phyloP scores from a whole-genome alignment of 805 yeast genomes.

The Limtongia smithiae region DNA sequence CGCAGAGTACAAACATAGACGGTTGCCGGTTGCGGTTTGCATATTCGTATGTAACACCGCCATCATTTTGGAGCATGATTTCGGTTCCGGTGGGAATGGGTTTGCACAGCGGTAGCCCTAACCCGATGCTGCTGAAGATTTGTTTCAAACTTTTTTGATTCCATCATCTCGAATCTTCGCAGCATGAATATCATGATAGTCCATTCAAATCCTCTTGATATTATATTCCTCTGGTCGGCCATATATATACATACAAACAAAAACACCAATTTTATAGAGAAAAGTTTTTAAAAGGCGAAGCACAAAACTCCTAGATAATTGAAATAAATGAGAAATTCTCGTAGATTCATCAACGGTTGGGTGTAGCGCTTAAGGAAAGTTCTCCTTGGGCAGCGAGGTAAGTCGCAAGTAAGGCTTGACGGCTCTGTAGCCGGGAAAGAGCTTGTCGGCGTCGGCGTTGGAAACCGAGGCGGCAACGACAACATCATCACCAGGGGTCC shows the following conservation, averaged over 20 bases:
- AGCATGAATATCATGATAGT: background rate
- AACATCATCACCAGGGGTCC: constrained; percentile 87
- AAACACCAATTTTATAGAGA: no score
- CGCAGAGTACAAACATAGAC: background rate
- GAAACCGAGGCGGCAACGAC: constrained; percentile 87
- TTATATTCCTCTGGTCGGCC: no score
- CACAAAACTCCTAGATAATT: no score
- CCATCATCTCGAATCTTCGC: no score
- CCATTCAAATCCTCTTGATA: background rate
- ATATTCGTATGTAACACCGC: background rate
- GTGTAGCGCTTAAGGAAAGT: constrained; percentile 14
- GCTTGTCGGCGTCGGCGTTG: constrained; percentile 76
- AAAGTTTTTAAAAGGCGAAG: no score
- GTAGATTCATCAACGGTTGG: no score
- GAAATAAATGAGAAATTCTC: no score
- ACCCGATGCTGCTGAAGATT: no score
- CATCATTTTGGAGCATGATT: background rate
- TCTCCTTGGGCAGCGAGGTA: constrained; percentile 40
- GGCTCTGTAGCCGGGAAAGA: constrained; percentile 83
- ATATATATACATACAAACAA: no score
- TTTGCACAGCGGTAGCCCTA: no score
- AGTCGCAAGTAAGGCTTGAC: constrained; percentile 90
- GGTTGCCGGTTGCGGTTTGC: background rate
- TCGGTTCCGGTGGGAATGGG: no score
- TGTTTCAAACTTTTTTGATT: no score